These are phyloP conservation scores for Penicillium verhagenii DNA, from an alignment of 495 filamentous ascomycete species.

Conservation along the genomic window DNA sequence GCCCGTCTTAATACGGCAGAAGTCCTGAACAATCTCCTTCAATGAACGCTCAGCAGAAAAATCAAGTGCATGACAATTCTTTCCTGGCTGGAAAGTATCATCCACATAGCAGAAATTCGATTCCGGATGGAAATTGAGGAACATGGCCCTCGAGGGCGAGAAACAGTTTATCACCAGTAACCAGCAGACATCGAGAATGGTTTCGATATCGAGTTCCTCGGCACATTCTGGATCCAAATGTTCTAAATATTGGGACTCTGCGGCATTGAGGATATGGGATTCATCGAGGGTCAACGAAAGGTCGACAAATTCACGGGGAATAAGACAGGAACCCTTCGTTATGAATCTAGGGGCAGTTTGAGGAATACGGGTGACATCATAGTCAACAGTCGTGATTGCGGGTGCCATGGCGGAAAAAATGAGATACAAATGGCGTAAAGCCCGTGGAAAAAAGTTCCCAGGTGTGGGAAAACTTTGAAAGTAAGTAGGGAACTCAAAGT, in stretches of 20 bases:
- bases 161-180: background rate
- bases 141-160: background rate
- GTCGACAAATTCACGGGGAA: background rate
- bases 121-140: background rate
- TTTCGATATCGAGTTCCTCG: background rate
- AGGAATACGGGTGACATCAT: background rate
- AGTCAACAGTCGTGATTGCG: background rate
- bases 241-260: background rate
- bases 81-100: background rate
- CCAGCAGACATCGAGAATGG: background rate
- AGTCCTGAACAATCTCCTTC: background rate
- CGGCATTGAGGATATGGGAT: background rate
- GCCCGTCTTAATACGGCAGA: background rate
- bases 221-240: background rate
- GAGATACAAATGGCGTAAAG: background rate
- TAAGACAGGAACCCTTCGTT: background rate
- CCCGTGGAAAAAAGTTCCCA: background rate
- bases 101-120: background rate
- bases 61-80: background rate
- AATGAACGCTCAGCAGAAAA: background rate
- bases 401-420: background rate
- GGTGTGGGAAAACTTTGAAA: too few relatives aligned
- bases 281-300: background rate
- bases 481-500: too few relatives aligned
- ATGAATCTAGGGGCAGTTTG: background rate